Evolutionary conservation across 2,329 filamentous ascomycete species (phyloP).

Genomic region (Colletotrichum ledebouriae): DNA sequence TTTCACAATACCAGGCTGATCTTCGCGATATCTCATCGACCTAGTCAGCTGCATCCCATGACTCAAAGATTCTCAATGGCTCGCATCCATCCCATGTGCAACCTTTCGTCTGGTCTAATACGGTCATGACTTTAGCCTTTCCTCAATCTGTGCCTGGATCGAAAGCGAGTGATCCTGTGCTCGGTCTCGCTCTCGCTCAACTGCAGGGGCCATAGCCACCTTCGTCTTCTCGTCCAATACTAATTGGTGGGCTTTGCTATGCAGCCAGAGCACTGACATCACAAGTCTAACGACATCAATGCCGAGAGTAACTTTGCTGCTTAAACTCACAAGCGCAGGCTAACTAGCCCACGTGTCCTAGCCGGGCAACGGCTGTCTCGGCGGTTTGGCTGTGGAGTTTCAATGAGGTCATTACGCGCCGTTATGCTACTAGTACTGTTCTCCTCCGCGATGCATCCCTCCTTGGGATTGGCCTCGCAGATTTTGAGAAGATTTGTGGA

Average conservation of each 20-base stretch:
- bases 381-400: neutral
- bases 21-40: neutral
- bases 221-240: neutral
- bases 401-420: slow-evolving; percentile 12
- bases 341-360: neutral
- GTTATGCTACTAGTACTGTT: neutral
- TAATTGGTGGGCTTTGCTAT: neutral
- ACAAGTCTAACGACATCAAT: slow-evolving; percentile 18
- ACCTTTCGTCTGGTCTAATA: slow-evolving; percentile 12
- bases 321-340: slow-evolving; percentile 12
- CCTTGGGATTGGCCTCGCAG: slow-evolving; percentile 22
- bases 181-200: slow-evolving; percentile 14
- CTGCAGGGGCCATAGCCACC: slow-evolving; percentile 7
- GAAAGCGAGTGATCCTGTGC: slow-evolving; percentile 2
- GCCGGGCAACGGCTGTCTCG: slow-evolving; percentile 1
- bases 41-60: neutral
- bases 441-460: slow-evolving; percentile 13
- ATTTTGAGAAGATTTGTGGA: neutral
- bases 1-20: neutral
- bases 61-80: neutral
- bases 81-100: slow-evolving; percentile 18
- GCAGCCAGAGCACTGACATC: slow-evolving; percentile 20
- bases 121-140: neutral
- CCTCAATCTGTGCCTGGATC: slow-evolving; percentile 2
- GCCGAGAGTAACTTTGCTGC: neutral